Evolutionary conservation across 306 rosid genomes (phyloP), one percentile per base, ranked within the genome.

Genomic region (Cicer judaicum): DNA sequence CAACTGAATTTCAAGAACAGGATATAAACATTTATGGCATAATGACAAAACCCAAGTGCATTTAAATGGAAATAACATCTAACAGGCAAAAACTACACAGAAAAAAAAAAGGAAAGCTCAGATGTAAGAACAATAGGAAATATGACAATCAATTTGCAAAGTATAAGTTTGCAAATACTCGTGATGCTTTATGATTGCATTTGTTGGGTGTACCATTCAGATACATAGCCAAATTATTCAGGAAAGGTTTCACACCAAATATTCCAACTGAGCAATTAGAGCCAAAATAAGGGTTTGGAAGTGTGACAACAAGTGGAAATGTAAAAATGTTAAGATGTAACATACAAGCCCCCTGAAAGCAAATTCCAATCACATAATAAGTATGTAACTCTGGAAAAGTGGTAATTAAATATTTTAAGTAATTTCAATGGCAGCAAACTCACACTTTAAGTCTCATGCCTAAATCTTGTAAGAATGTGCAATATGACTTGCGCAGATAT

Each of bases 381-480:
- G 76, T 7, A 68, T 29, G 19, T 9, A 59, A 73, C 52, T 16
- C n/a, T 24, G 18, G 47, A 62, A 72, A 72, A 44, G 50, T 41
- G 67, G 59, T 19, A 64, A 43, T 49, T 38, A 69, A 46, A 39
- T n/a, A 40, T 47, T 16, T 34, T 9, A 39, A 61, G 43, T 16
- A 63, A 55, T 40, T 42, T 18, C 64, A 59, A 34, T 42, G 36
- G 29, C 44, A 57, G 63, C 8, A 63, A 81, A 87, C 98, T 94
- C 81, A 94, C 98, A 93, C 97, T 88, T 91, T 91, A 76, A 94
- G 93, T 72, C 93, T 89, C 91, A 89, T 94, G 80, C 98, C 98
- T 81, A 94, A 85, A 85, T 94, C 96, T 77, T 94, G 98, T 63
- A 94, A 86, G 82, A 86, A 91, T 64, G 96, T 88, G 84, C 98